These are phyloP conservation scores for Rhytidiadelphus loreus DNA, from an alignment of 225 moss, liverwort and hornwort species.

Conservation along the genomic window DNA sequence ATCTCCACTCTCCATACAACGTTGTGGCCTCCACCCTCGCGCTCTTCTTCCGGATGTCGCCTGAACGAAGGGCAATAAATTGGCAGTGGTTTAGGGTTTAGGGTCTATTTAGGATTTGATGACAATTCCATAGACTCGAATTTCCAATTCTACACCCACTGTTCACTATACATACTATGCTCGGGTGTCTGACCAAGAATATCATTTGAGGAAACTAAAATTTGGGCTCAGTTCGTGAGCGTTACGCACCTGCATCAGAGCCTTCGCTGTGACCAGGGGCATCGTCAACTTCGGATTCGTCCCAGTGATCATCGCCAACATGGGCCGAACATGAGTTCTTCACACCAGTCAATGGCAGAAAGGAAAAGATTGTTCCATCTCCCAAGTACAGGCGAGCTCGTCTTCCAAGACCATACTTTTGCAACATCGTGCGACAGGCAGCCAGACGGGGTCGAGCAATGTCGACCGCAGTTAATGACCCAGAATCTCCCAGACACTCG, in stretches of 20 bases:
- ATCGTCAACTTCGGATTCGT: not conserved
- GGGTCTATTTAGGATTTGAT: not conserved
- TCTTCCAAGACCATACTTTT: conserved; percentile 75
- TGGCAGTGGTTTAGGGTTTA: not conserved
- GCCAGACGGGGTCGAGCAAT: conserved; percentile 78
- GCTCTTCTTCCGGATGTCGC: not conserved
- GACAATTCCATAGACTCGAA: not conserved
- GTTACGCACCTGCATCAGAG: conserved; percentile 2
- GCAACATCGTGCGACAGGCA: conserved; percentile 85
- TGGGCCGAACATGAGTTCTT: not conserved
- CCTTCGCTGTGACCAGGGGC: not conserved
- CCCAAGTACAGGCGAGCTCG: conserved; percentile 66
- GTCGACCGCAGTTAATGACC: conserved; percentile 81
- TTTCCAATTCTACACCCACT: not conserved
- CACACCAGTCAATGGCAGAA: conserved; percentile 53
- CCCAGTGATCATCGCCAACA: not conserved
- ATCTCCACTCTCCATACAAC: conserved; percentile 69
- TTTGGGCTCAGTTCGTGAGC: not conserved
- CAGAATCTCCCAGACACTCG: conserved; percentile 59
- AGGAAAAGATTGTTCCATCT: conserved; percentile 75
- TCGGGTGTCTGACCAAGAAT: not conserved
- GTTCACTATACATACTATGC: not conserved
- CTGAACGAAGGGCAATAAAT: conserved; percentile 2
- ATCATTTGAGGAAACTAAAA: not conserved
- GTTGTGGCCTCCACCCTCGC: not conserved